phyloP scores from a whole-genome alignment of 2,329 filamentous ascomycete species.

The Aspergillus sergii region DNA sequence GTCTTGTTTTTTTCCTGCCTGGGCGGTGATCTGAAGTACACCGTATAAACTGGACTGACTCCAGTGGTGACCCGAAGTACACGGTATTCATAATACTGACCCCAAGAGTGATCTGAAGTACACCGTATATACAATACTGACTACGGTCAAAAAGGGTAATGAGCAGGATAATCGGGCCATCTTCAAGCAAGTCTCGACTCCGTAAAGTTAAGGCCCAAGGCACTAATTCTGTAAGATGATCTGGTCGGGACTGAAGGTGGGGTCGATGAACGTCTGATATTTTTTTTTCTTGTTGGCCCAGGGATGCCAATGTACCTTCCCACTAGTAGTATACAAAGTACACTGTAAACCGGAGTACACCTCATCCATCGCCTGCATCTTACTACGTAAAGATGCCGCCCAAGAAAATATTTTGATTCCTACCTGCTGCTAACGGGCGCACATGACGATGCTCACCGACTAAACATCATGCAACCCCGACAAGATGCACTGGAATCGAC shows the following conservation, averaged over 20 bases:
- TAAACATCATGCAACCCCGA: neutral
- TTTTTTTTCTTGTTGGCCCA: conserved; percentile 3
- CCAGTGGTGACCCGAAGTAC: conserved; percentile 3
- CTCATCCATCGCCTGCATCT: neutral
- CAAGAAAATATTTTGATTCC: neutral
- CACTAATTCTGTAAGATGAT: conserved; percentile 1
- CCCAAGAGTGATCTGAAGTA: conserved; percentile 2
- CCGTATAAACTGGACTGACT: conserved; percentile 4
- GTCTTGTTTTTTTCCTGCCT: neutral
- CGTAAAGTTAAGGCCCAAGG: neutral
- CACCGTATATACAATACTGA: conserved; percentile 7
- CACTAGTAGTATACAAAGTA: conserved; percentile 5
- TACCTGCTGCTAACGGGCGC: neutral
- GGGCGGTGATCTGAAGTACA: conserved; percentile 6
- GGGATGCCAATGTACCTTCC: neutral
- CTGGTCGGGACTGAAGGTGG: neutral
- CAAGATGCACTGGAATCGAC: neutral
- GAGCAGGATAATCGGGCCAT: neutral
- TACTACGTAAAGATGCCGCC: neutral
- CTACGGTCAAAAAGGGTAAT: neutral
- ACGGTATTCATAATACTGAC: conserved; percentile 3
- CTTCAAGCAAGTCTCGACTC: neutral
- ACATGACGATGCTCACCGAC: neutral
- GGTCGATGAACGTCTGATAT: neutral
- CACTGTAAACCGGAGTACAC: conserved; percentile 5